These are phyloP conservation scores for Lactarius sanguifluus DNA, from an alignment of 768 basidiomycete genomes.

Conservation along the genomic window DNA sequence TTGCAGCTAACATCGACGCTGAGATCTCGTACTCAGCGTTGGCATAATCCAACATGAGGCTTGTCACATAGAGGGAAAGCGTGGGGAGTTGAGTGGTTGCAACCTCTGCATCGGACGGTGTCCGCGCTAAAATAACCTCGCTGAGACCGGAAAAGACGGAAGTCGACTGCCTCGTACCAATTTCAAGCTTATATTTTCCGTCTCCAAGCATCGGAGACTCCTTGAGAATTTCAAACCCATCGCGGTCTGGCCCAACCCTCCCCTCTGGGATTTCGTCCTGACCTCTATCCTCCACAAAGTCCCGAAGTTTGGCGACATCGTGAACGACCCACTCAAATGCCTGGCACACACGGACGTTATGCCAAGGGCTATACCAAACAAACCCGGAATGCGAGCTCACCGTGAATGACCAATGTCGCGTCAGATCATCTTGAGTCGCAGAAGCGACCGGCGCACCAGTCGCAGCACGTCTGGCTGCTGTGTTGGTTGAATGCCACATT, in stretches of 20 bases:
- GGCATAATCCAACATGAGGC: conserved; percentile 59
- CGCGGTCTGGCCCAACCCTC: conserved; percentile 36
- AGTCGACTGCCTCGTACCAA: conserved; percentile 43
- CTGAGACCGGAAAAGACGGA: neutral
- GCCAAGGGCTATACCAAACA: neutral
- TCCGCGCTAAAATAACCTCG: conserved; percentile 12
- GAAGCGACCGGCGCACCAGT: conserved; percentile 25
- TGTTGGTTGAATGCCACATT: conserved; percentile 28
- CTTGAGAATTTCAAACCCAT: conserved; percentile 60
- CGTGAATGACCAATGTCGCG: conserved; percentile 64
- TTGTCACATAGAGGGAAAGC: conserved; percentile 66
- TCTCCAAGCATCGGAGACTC: conserved; percentile 68
- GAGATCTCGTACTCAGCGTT: conserved; percentile 58
- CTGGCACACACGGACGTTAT: conserved; percentile 36
- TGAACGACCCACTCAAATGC: conserved; percentile 73
- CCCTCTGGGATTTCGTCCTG: conserved; percentile 33
- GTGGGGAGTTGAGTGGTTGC: conserved; percentile 38
- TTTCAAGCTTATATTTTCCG: conserved; percentile 69
- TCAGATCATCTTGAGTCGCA: conserved; percentile 45
- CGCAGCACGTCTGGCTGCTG: conserved; percentile 20
- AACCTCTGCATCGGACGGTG: conserved; percentile 8
- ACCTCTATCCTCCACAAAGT: conserved; percentile 50
- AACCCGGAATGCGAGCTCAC: conserved; percentile 37
- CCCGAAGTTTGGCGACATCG: conserved; percentile 54
- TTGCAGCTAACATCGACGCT: conserved; percentile 70